Evolutionary conservation across 805 yeast species (phyloP).

Genomic region (Maudiozyma saulgeensis): DNA sequence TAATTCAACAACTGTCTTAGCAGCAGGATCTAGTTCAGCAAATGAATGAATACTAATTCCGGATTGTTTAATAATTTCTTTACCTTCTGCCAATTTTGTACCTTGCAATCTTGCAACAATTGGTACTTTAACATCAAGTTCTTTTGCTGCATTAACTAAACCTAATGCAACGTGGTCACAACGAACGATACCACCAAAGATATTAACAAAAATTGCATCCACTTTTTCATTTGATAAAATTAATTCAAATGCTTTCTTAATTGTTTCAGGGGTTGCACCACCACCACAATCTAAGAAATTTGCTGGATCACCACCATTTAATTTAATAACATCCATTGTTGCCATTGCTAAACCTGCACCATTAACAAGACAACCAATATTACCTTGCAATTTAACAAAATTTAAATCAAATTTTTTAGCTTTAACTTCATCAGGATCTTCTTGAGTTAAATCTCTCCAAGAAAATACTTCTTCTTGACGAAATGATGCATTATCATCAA

Average conservation of each 20-base stretch:
- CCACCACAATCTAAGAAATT: conserved; percentile 99
- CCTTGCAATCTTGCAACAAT: conserved; percentile 98
- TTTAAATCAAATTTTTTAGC: conserved; percentile 86
- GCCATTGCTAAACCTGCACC: conserved; percentile 99
- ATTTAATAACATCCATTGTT: conserved; percentile 97
- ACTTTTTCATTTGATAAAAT: conserved; percentile 84
- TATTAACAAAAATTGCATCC: conserved; percentile 93
- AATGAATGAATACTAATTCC: conserved; percentile 89
- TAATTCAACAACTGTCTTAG: conserved; percentile 83
- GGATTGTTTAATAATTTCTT: conserved; percentile 72
- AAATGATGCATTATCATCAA: conserved; percentile 92
- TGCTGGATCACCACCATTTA: conserved; percentile 98
- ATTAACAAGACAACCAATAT: conserved; percentile 96
- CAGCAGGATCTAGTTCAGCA: conserved; percentile 94
- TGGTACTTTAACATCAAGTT: conserved; percentile 83
- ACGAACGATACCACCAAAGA: conserved; percentile 98
- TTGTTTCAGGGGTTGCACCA: conserved; percentile 98
- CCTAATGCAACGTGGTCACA: conserved; percentile 99
- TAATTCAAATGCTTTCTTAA: conserved; percentile 91
- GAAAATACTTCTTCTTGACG: conserved; percentile 81
- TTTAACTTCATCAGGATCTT: conserved; percentile 92
- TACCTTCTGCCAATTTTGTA: conserved; percentile 86
- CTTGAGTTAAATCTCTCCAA: conserved; percentile 97
- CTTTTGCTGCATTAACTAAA: conserved; percentile 87
- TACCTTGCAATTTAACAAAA: conserved; percentile 96